phyloP scores from a whole-genome alignment of 2,329 filamentous ascomycete genomes.

The Nemania sp. region DNA sequence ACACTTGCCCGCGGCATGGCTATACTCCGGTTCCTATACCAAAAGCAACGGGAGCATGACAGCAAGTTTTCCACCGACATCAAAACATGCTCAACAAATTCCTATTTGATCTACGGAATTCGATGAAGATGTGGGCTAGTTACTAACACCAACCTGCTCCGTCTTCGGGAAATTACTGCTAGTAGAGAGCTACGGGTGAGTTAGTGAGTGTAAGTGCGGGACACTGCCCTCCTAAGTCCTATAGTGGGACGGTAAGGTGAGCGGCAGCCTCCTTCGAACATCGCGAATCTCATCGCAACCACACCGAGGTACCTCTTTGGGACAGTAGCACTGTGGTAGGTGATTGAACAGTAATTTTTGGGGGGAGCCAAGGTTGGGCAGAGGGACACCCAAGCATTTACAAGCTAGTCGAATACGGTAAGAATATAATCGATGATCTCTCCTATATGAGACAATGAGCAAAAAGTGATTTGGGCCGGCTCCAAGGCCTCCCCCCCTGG shows the following conservation, averaged over 20 bases:
- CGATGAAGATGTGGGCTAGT: constrained; percentile 11
- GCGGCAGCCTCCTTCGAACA: not conserved
- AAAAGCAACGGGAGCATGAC: not conserved
- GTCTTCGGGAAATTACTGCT: constrained; percentile 18
- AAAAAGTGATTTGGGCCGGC: constrained; percentile 14
- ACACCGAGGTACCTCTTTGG: not conserved
- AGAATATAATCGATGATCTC: constrained; percentile 25
- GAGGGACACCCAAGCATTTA: not conserved
- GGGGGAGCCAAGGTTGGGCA: constrained; percentile 8
- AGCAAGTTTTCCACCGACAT: not conserved
- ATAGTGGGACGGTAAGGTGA: constrained; percentile 17
- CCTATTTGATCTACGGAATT: constrained; percentile 6
- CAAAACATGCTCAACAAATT: constrained; percentile 7
- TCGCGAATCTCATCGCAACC: constrained; percentile 4
- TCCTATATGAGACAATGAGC: constrained; percentile 10
- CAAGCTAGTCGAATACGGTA: constrained; percentile 23
- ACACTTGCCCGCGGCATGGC: not conserved
- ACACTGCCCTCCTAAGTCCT: constrained; percentile 17
- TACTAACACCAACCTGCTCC: constrained; percentile 9
- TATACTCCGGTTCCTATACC: not conserved
- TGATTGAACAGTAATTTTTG: constrained; percentile 21
- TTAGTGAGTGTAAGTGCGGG: constrained; percentile 19
- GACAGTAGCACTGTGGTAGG: not conserved
- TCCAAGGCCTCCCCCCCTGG: not conserved
- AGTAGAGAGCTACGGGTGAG: constrained; percentile 5